Evolutionary conservation across 371 early-diverging fungal genomes (phyloP).

Genomic region (Mucor indicus): DNA sequence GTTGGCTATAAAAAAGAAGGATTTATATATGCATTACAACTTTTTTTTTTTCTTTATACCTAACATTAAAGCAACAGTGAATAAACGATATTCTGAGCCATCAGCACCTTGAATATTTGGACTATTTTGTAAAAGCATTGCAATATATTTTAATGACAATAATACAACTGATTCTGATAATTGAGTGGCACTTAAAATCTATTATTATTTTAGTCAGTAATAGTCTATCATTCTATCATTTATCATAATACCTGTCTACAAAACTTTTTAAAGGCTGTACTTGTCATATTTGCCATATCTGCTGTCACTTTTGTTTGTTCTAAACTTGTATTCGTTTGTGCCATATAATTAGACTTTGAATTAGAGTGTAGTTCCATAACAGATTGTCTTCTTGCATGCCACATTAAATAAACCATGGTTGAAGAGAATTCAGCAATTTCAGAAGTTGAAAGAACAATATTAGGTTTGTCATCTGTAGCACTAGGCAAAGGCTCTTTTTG

Average conservation of each 20-base stretch:
- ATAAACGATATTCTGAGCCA: slow-evolving; percentile 75
- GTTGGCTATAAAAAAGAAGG: slow-evolving; percentile 37
- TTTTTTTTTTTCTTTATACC: slow-evolving; percentile 17
- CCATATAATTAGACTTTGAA: slow-evolving; percentile 4
- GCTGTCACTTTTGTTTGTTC: slow-evolving; percentile 23
- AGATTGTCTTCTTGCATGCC: slow-evolving; percentile 51
- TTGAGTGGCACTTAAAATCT: slow-evolving; percentile 57
- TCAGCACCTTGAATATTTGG: slow-evolving; percentile 61
- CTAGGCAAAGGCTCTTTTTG: slow-evolving; percentile 26
- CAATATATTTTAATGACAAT: slow-evolving; percentile 59
- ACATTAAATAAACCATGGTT: slow-evolving; percentile 60
- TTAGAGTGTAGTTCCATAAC: slow-evolving; percentile 30
- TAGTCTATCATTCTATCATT: neutral
- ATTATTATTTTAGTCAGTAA: neutral
- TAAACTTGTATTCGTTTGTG: slow-evolving; percentile 2
- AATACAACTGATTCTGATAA: slow-evolving; percentile 62
- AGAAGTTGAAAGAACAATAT: slow-evolving; percentile 21
- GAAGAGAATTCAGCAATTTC: slow-evolving; percentile 62
- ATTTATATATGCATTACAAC: neutral
- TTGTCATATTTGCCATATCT: slow-evolving; percentile 38
- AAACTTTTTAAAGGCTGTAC: slow-evolving; percentile 52
- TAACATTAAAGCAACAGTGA: slow-evolving; percentile 77
- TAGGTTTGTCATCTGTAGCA: slow-evolving; percentile 25
- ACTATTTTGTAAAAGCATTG: slow-evolving; percentile 53
- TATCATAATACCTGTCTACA: slow-evolving; percentile 42